Evolutionary conservation across 2,329 filamentous ascomycete species (phyloP), one percentile per base, ranked within the genome.

Genomic region (Ceratocystis diversiconidia): DNA sequence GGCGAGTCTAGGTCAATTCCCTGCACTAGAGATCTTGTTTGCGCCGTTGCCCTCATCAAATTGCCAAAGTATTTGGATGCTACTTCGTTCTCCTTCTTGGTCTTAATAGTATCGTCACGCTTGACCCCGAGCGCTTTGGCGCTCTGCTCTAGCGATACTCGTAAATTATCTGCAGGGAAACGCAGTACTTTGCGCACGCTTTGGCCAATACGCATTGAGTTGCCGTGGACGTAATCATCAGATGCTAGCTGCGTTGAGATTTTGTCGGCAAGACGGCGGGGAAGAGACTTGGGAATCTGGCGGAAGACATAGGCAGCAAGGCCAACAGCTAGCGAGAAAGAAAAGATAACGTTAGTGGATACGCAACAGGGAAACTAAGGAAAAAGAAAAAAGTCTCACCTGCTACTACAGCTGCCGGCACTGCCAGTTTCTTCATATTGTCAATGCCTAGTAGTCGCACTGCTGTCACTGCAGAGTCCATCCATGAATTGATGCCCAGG

Each of bases 221-320:
- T 99, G 69, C 84, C 77, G 75, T 99, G 94, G 1, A 94, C 89
- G 73, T 97, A 99, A 77, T 99, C 94, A 72, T 96, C 85, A 19
- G 88, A 82, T 6, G 83, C 78, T 46, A 99, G 85, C 71, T 91
- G 89, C 41, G 84, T 79, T 1, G 90, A 87, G 67, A 99, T 88
- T 77, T 97, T 97, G 72, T 82, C 82, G 52, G 88, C 87, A 5
- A 99, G 83, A 10, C 91, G 90, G 64, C 87, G 87, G 1, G 94
- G 94, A 0, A 99, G 84, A 0, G 92, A 94, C 64, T 87, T 84
- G 22, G 94, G 94, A 69, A 99, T 95, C 69, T 92, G 89, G 66
- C 87, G 85, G 28, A 99, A 78, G 66, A 95, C 79, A 74, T 95
- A 97, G 68, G 86, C 87, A 2, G 87, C 80, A 52, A 88, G 88